These are phyloP conservation scores for Aspergillus nidulans DNA, from an alignment of 495 filamentous ascomycete species.

Conservation along the genomic window DNA sequence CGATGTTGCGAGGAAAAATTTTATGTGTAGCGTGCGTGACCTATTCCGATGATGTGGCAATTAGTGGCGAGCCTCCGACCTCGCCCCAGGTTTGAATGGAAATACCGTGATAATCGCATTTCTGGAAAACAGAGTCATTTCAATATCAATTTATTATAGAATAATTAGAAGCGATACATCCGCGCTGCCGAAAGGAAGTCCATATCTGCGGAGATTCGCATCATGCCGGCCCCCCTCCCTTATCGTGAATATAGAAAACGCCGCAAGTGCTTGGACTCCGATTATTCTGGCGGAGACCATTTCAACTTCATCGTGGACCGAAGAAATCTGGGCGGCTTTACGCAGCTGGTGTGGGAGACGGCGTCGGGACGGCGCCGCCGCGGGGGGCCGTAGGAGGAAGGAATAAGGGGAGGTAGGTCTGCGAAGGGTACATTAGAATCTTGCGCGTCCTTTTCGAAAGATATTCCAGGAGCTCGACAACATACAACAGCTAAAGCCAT, in stretches of 20 bases:
- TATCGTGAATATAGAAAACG: not conserved
- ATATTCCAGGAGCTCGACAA: constrained; percentile 10
- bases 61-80: not conserved
- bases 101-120: not conserved
- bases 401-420: constrained; percentile 84
- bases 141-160: not conserved
- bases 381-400: constrained; percentile 53
- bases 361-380: constrained; percentile 39
- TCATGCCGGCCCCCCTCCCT: not conserved
- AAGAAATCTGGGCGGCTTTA: constrained; percentile 11
- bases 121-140: not conserved
- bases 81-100: not conserved
- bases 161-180: not conserved
- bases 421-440: constrained; percentile 15
- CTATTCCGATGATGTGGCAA: not conserved
- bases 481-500: constrained; percentile 71
- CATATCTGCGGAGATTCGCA: not conserved
- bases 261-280: not conserved
- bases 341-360: constrained; percentile 40
- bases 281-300: not conserved
- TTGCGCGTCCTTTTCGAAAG: not conserved
- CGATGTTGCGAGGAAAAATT: not conserved
- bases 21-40: not conserved
- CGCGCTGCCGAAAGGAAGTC: not conserved
- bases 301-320: not conserved